Base-by-base conservation (phyloP, 2,329 filamentous ascomycete genomes). In the Exophiala sp. region DNA sequence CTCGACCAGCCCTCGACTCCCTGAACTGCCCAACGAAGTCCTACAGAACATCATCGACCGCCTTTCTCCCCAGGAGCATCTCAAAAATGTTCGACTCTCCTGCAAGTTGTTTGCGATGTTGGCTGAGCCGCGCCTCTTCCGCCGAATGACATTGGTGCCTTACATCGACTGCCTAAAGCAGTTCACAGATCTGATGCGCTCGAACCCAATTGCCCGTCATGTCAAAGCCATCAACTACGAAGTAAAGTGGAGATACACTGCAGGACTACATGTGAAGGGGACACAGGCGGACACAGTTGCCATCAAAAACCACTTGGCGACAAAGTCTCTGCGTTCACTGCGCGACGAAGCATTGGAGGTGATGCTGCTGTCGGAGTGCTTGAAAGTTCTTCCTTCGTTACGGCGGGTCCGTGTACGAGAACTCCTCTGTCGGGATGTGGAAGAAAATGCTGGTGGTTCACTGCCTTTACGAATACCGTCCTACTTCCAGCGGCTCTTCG, bases 81-180 rank as follows among this genome's bases (percentile, higher is more conserved):
- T 42, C 21, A 42, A 42, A 22, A 42, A 42, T 42, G 39, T 42
- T n/a, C 39, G 39, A 5, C 39, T 42, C 8, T 10, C 21, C 19
- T 22, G 39, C 23, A 24, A 29, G 16, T 9, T 27, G 39, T 22
- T 42, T 16, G 19, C 39, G 8, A 42, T n/a, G 11, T 4, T 42
- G 19, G 39, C 21, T 14, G 23, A 24, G 39, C 39, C 39, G n/a
- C 21, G 19, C 13, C 39, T 42, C 5, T 42, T 42, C 39, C 19
- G 10, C 10, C 39, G 13, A 4, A 29, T 42, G 22, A 16, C 14
- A 19, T 22, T 42, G 16, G 39, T 42, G 4, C 39, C 39, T 3
- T 42, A 24, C n/a, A 16, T 42, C 19, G 19, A 42, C 22, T 42
- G 39, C 22, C 22, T 42, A 19, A 10, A 42, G 14, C 6, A 3